Evolutionary conservation across 1,139 yeast genomes (phyloP).

Genomic region (Hanseniaspora sp.): DNA sequence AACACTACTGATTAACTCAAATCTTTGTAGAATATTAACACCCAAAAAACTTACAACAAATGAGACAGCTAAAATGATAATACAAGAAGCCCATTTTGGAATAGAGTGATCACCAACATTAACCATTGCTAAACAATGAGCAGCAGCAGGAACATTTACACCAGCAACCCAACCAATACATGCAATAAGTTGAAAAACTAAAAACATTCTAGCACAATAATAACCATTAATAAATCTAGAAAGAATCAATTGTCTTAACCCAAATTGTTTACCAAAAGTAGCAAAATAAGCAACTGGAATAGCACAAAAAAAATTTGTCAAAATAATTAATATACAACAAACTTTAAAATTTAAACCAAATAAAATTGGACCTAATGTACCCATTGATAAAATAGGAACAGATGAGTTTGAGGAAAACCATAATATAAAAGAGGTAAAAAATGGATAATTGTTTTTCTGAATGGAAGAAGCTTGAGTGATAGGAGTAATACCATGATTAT

Average conservation of each 20-base stretch:
- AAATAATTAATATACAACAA: constrained; percentile 46
- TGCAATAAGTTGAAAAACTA: constrained; percentile 64
- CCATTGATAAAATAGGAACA: constrained; percentile 65
- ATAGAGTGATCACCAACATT: constrained; percentile 35
- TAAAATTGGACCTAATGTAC: constrained; percentile 41
- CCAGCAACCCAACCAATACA: constrained; percentile 83
- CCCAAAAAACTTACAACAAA: constrained; percentile 66
- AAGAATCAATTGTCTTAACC: constrained; percentile 71
- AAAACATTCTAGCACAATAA: constrained; percentile 56
- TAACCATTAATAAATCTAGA: constrained; percentile 67
- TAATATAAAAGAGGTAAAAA: constrained; percentile 38
- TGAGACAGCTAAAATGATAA: constrained; percentile 54
- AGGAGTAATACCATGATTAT: constrained; percentile 9
- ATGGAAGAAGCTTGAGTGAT: background rate
- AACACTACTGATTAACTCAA: constrained; percentile 74
- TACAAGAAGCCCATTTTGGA: constrained; percentile 83
- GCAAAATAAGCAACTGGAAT: constrained; percentile 68
- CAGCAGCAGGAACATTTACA: constrained; percentile 74
- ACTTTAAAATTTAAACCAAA: constrained; percentile 50
- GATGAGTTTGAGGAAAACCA: constrained; percentile 82
- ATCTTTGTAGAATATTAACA: constrained; percentile 59
- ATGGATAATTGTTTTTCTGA: constrained; percentile 12
- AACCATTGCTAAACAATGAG: constrained; percentile 64
- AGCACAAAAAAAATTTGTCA: constrained; percentile 58
- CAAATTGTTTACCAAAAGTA: constrained; percentile 65